Evolutionary conservation across 495 filamentous ascomycete species (phyloP), one percentile per base, ranked within the genome.

Genomic region (Amorphotheca resinae): DNA sequence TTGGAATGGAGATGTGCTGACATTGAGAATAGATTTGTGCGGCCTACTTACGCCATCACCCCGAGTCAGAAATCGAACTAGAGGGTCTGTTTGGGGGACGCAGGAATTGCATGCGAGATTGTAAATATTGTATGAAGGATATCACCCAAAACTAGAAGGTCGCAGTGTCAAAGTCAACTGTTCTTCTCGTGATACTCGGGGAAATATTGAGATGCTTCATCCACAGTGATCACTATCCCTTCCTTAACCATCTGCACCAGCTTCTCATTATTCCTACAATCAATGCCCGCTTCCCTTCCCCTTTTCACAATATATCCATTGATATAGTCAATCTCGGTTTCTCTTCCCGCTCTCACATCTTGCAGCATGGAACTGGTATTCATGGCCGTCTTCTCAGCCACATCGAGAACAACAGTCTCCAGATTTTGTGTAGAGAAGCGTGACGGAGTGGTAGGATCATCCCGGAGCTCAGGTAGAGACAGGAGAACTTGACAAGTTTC

Each of bases 351-450:
- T 23, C 63, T 57, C 15, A 89, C 68, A 59, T 94, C 87, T 54
- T 87, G 82, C 17, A 84, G 57, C 87, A 94, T 94, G 2, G 76
- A 79, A 53, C 80, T 87, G 28, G 68, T 70, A 55, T 93, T 89
- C 26, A 68, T 60, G 1, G 61, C 64, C 1, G 81, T 89, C 48
- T 67, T 70, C n/a, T 65, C 58, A 5, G 73, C 77, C 5, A 84
- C 67, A 17, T 64, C 49, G 16, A 76, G 63, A 1, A 76, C 70
- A 39, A 73, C 55, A 15, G 64, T 65, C 42, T 76, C 72, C 25
- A 82, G 58, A 18, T 73, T 64, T 33, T 76, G 68, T 0, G 67
- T 60, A 1, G 69, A 66, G 50, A 81, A 84, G 2, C 80, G 69
- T 38, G 59, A 59, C 16, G 9, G 8, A 7, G 30, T 31, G n/a